Evolutionary conservation across 495 filamentous ascomycete species (phyloP), one percentile per base, ranked within the genome.

Genomic region (Tuber borchii): DNA sequence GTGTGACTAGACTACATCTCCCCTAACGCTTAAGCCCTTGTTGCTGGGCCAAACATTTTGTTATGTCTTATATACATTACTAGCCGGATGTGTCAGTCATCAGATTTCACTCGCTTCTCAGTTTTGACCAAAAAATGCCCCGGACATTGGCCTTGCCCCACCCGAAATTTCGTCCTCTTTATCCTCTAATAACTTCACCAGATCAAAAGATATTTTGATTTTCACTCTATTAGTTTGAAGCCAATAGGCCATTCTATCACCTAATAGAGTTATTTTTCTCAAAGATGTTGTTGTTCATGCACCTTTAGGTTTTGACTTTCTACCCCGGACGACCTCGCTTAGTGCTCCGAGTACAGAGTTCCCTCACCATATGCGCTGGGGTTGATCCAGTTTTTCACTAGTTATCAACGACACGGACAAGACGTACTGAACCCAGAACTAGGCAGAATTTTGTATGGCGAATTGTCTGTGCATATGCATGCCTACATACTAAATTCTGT

Each of bases 191-290:
- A 51, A n/a, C 48, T 51, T 7, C 48, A 51, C 48, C 48, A 51
- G 8, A 51, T 51, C 48, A 51, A 51, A 51, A n/a, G 48, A 5
- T 51, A 51, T 51, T 51, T 51, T 51, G 1, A 51, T 51, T 51
- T n/a, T 51, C 48, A n/a, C 48, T 51, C 48, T 51, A 51, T 51
- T 51, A 51, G 48, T 51, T 51, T 51, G 22, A 51, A 51, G 48
- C 48, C 22, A 2, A 51, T 51, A n/a, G 20, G 48, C 48, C 8
- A 51, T 51, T 51, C 48, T n/a, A 51, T 51, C 20, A 51, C 48
- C 22, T 51, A 51, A 51, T 51, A 51, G 48, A n/a, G 48, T 51
- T 51, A 8, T 51, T 51, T 51, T 51, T n/a, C 6, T 5, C 20
- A 51, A 51, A 51, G 6, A 10, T 20, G 0, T 51, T 51, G 22